phyloP scores from a whole-genome alignment of 2,329 filamentous ascomycete species.

The Alternaria arborescens region DNA sequence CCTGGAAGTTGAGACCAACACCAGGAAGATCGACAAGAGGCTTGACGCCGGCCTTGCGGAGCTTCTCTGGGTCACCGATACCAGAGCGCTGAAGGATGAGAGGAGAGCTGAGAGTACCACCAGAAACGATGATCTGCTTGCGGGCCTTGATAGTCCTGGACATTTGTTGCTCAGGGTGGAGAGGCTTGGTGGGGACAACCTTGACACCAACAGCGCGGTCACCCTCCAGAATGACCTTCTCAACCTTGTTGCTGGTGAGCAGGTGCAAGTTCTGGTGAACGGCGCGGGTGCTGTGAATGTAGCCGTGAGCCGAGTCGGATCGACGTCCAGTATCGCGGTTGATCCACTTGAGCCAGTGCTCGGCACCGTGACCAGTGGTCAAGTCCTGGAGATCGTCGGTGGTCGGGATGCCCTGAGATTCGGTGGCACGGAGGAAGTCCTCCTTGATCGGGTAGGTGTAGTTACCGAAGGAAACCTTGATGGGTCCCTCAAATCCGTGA shows the following conservation, averaged over 20 bases:
- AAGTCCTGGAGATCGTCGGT: constrained; percentile 82
- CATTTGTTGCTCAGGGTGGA: constrained; percentile 62
- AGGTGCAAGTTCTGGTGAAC: constrained; percentile 76
- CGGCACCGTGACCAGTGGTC: constrained; percentile 71
- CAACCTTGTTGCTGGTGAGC: constrained; percentile 78
- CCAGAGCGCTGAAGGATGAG: constrained; percentile 79
- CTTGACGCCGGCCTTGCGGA: constrained; percentile 72
- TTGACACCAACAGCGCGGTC: constrained; percentile 75
- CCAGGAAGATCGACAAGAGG: constrained; percentile 75
- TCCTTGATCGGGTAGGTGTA: constrained; percentile 84
- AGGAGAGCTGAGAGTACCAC: constrained; percentile 76
- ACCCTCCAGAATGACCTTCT: constrained; percentile 77
- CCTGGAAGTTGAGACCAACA: constrained; percentile 79
- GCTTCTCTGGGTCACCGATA: constrained; percentile 76
- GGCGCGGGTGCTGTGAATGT: constrained; percentile 77
- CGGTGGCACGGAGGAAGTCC: constrained; percentile 76
- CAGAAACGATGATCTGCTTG: constrained; percentile 77
- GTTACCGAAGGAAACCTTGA: constrained; percentile 82
- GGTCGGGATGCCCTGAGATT: constrained; percentile 76
- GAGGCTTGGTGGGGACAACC: constrained; percentile 74
- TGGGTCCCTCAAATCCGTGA: constrained; percentile 81
- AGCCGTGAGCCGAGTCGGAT: constrained; percentile 79
- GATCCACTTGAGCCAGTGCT: constrained; percentile 89
- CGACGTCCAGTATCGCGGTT: constrained; percentile 75
- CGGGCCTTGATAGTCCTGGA: constrained; percentile 70